These are phyloP conservation scores for Toxicodendron radicans DNA, from an alignment of 345 rosid species.

Conservation along the genomic window DNA sequence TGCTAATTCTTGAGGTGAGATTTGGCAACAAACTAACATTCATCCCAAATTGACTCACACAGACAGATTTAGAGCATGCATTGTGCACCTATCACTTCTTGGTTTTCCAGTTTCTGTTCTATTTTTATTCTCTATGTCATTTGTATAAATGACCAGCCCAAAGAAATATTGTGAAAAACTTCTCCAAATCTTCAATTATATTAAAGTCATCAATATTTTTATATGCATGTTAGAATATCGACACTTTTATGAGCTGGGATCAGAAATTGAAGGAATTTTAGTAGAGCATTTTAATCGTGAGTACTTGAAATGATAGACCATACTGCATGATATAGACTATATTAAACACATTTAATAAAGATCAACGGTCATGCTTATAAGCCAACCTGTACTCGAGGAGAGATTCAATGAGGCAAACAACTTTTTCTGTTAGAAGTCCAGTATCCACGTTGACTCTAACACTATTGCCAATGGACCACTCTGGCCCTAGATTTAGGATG, in stretches of 20 bases:
- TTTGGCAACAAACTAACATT: background rate
- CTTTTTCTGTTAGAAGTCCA: constrained; percentile 56
- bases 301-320: background rate
- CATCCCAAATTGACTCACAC: background rate
- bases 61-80: background rate
- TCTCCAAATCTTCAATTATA: background rate
- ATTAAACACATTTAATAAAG: background rate
- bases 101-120: background rate
- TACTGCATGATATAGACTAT: background rate
- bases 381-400: constrained; percentile 76
- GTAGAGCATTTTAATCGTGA: background rate
- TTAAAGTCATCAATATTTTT: background rate
- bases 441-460: constrained; percentile 32
- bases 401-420: constrained; percentile 60
- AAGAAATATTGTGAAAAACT: background rate
- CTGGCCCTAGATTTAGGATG: constrained; percentile 32
- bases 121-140: background rate
- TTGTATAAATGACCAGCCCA: background rate
- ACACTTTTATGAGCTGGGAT: background rate
- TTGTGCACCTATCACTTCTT: background rate
- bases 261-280: background rate
- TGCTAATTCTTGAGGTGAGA: too few relatives aligned
- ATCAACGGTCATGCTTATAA: constrained; percentile 8
- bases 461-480: constrained; percentile 39
- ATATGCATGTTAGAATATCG: background rate